Evolutionary conservation across 768 basidiomycete genomes (phyloP), one percentile per base, ranked within the genome.

Genomic region (Suillus variegatus): DNA sequence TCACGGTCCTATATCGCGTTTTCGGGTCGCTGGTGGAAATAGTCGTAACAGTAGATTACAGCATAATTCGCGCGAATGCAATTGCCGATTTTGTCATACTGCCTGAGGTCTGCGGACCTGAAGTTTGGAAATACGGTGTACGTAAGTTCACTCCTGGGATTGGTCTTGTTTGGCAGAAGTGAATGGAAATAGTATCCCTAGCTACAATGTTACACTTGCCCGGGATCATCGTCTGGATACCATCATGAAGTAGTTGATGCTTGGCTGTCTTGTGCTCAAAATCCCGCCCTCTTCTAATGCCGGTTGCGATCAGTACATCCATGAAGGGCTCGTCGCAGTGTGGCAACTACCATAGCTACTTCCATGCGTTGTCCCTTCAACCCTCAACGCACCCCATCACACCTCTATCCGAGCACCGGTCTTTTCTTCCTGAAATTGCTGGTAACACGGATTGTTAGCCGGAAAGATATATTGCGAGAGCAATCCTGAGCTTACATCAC

Each of bases 101-200:
- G 32, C 28, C 28, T n/a, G n/a, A n/a, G n/a, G n/a, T n/a, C n/a
- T n/a, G n/a, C n/a, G n/a, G n/a, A n/a, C n/a, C n/a, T 28, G 28
- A 28, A 28, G 28, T 28, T 28, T 3, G 28, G 32, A 32, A 32
- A 32, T 32, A 32, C 32, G 32, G 32, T 32, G 6, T 32, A 32
- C 32, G 32, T 32, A 32, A 32, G 32, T 32, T 32, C 32, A 5
- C 32, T 32, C 32, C 0, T 88, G 85, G 85, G 71, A 85, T 68
- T 87, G 85, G 84, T 68, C 81, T 6, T 72, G 71, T 20, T 76
- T 88, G 63, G 62, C 75, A 72, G 43, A 35, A 72, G 74, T 32
- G 32, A 32, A 32, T 32, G 5, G 32, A 32, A 32, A 32, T 32
- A 32, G 5, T 6, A 32, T 66, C 14, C 64, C 5, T 25, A 81